These are phyloP conservation scores for Colletotrichum sp. DNA, from an alignment of 2,329 filamentous ascomycete genomes.

Conservation along the genomic window DNA sequence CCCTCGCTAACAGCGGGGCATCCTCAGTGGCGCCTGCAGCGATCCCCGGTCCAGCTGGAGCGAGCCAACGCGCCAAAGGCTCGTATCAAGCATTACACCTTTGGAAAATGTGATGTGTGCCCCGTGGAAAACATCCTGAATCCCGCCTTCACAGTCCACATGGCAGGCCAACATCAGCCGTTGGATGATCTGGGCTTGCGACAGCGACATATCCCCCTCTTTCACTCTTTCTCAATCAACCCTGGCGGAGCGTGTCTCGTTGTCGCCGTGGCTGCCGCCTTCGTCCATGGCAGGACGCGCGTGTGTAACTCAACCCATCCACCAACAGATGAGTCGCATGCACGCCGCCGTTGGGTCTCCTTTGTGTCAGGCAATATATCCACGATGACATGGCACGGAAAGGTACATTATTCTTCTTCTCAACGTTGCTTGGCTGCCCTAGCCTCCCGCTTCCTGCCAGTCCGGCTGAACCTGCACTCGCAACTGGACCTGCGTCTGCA, in stretches of 20 bases:
- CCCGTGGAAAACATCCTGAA: not conserved
- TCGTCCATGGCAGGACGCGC: not conserved
- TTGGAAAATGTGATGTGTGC: not conserved
- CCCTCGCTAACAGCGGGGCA: slow-evolving; percentile 9
- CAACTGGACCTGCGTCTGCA: not conserved
- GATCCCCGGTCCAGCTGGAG: slow-evolving; percentile 2
- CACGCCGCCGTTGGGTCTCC: not conserved
- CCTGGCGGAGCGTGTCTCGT: not conserved
- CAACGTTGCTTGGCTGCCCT: not conserved
- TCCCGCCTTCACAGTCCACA: not conserved
- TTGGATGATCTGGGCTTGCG: not conserved
- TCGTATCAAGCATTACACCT: slow-evolving; percentile 6
- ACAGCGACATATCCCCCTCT: not conserved
- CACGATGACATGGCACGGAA: slow-evolving; percentile 5
- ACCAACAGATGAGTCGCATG: not conserved
- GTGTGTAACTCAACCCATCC: not conserved
- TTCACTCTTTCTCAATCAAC: not conserved
- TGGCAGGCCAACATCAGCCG: not conserved
- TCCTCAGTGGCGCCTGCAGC: slow-evolving; percentile 2
- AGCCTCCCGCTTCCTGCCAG: not conserved
- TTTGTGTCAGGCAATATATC: slow-evolving; percentile 1
- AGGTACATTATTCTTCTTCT: not conserved
- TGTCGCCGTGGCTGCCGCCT: not conserved
- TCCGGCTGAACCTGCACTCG: not conserved
- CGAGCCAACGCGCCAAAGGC: not conserved